Evolutionary conservation across 169 alveolate genomes (phyloP), one percentile per base, ranked within the genome.

Genomic region (Theileria orientalis): DNA sequence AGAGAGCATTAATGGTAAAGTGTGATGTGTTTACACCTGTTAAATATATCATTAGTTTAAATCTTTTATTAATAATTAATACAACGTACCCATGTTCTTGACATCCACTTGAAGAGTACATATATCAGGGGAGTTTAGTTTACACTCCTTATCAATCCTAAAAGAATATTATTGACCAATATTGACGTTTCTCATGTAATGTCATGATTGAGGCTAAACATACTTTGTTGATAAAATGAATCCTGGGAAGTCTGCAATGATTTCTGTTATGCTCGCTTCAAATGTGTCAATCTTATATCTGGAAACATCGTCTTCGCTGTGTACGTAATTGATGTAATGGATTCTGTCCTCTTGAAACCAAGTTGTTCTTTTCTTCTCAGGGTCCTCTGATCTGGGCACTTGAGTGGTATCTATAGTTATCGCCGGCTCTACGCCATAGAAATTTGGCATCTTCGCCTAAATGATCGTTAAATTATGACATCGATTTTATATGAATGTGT

Each of bases 181-280:
- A 14, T 14, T 42, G 52, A 49, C 30, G 19, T 41, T 14, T 41
- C 49, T 11, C 19, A 11, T 11, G 14, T 41, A 41, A 41, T 46
- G 19, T 6, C 19, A 2, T n/a, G 19, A 2, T 2, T 46, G 54
- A 19, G 37, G 35, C 13, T 47, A 11, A 23, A 68, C 72, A 11
- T 33, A 76, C 86, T 60, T 79, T 23, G 83, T 76, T 30, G 68
- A 61, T 19, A 79, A 59, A 19, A 79, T 79, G 75, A 79, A 79
- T 16, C 87, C 87, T 9, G 62, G 69, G 7, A 72, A 42, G 16
- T 72, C 74, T 3, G 87, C 33, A n/a, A 79, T 46, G 67, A 79
- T 79, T 25, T 51, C 71, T 29, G 83, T 71, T 21, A 79, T 52
- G 9, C 69, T 73, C 44, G 83, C 83, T 33, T 69, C 72, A 57